Evolutionary conservation across 2,329 filamentous ascomycete species (phyloP), one percentile per base, ranked within the genome.

Genomic region (Fulvia fulva): DNA sequence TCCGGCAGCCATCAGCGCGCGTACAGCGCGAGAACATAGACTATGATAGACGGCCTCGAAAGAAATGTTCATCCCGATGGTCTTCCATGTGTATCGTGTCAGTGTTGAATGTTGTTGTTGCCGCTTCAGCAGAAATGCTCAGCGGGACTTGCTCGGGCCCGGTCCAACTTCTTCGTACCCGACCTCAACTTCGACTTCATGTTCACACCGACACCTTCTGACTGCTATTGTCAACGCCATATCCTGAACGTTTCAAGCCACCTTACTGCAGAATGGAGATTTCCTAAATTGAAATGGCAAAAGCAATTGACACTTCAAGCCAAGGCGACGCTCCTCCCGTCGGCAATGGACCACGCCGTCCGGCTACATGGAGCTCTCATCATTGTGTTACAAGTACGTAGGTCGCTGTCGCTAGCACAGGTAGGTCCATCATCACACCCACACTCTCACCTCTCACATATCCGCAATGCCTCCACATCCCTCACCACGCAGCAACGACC

Each of bases 401-500:
- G 19, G n/a, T n/a, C n/a, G n/a, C n/a, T n/a, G n/a, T n/a, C n/a
- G n/a, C n/a, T 19, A 8, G 6, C 5, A 19, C 8, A 41, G 37
- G 37, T 41, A 41, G 37, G 14, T n/a, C 9, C 2, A 41, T 8
- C 14, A 41, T 19, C 8, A n/a, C 37, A 2, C 37, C n/a, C 8
- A n/a, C n/a, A n/a, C 37, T n/a, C 1, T 5, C 14, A n/a, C 37
- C n/a, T n/a, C 37, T n/a, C 34, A 41, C n/a, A 6, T n/a, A 7
- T 16, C n/a, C n/a, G 19, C 47, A 26, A 50, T 50, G 47, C 14
- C 47, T 6, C 12, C 26, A 7, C 4, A 21, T 16, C 25, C 30
- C 11, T 16, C 16, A 5, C 19, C 9, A 4, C 47, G 47, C 47
- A 19, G 14, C 9, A 32, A 53, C 23, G 68, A 70, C 60, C 57